A percentile compares a stretch with the other conserved stretches of the same genome.
Conservation (phyloP, 192 early-diverging fungal species). For the Thoreauomyces humboldtii region DNA sequence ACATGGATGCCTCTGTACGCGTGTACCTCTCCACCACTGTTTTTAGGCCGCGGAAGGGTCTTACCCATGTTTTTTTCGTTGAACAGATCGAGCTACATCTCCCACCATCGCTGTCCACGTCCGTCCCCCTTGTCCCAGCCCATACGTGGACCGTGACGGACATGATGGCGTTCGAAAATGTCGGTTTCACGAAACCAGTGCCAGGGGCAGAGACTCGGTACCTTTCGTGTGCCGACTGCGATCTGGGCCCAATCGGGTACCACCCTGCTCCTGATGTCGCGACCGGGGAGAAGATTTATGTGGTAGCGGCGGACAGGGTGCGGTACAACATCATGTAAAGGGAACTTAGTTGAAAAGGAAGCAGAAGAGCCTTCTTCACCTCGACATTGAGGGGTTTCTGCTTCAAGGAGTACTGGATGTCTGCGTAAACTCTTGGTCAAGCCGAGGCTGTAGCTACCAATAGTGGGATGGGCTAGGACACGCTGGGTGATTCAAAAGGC, state of each 20-base stretch:
- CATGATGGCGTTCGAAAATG: slow-evolving; percentile 47
- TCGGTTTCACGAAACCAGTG: slow-evolving; percentile 37
- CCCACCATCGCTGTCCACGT: neutral
- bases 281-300: neutral
- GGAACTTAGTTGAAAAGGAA: neutral
- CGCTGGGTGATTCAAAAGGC: no score
- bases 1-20: neutral
- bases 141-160: slow-evolving; percentile 32
- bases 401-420: no score
- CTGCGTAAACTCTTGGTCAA: no score
- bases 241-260: slow-evolving; percentile 38
- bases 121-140: slow-evolving; percentile 2
- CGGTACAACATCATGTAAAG: slow-evolving; percentile 6
- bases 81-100: neutral
- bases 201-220: slow-evolving; percentile 18
- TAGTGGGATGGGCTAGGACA: no score
- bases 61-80: neutral
- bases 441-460: no score
- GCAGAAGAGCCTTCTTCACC: neutral
- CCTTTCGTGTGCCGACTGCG: slow-evolving; percentile 42
- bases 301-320: slow-evolving; percentile 28
- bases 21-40: neutral
- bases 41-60: neutral
- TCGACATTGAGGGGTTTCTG: no score
- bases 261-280: neutral